Conservation (phyloP, 306 rosid species). For the Cucumis hystrix region DNA sequence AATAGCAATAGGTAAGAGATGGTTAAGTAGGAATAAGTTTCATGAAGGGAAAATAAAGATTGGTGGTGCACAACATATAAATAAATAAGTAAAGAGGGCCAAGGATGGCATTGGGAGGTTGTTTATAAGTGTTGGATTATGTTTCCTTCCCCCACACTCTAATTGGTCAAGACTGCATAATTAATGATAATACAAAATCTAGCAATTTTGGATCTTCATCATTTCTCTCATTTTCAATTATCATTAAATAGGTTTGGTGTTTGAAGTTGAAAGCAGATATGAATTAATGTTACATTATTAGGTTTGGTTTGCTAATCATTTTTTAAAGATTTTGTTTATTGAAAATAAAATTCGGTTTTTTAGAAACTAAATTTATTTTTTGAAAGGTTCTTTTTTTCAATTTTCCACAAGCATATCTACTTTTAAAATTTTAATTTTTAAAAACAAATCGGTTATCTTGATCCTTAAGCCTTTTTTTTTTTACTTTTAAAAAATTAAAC, state of each 20-base stretch:
- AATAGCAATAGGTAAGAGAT: too few species aligned
- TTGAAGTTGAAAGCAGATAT: not conserved
- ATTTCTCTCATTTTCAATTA: not conserved
- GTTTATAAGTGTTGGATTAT: not conserved
- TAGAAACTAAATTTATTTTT: too few species aligned
- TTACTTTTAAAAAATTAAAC: too few species aligned
- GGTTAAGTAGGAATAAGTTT: not conserved
- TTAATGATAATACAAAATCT: not conserved
- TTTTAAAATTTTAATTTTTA: too few species aligned
- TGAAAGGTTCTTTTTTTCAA: too few species aligned
- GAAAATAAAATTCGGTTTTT: too few species aligned
- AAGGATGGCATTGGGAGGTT: not conserved
- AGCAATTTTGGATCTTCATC: not conserved
- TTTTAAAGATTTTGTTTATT: too few species aligned
- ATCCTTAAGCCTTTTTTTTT: too few species aligned
- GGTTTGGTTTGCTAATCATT: too few species aligned
- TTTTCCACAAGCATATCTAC: too few species aligned
- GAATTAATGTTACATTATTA: not conserved
- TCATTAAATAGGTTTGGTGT: not conserved
- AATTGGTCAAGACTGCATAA: not conserved
- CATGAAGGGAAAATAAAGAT: not conserved
- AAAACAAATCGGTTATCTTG: too few species aligned
- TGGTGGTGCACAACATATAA: not conserved
- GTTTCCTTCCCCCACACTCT: not conserved
- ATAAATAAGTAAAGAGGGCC: not conserved